phyloP scores from a whole-genome alignment of 306 rosid genomes.

The Ziziphus jujuba region DNA sequence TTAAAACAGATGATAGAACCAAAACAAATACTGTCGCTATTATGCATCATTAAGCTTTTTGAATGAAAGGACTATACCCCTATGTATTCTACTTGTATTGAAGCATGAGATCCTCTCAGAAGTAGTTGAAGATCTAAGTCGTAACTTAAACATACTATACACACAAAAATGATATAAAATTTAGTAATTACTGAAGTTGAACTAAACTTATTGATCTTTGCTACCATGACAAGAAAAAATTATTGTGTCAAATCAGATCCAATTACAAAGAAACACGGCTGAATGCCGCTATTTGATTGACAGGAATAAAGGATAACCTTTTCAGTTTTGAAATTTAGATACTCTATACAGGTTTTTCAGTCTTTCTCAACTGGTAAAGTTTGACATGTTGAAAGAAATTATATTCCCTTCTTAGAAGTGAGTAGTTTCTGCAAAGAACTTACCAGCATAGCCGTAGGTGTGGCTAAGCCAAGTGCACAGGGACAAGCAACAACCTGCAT shows the following conservation, averaged over 20 bases:
- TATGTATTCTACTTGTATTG: too few relatives aligned
- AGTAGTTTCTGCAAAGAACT: constrained; percentile 26
- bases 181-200: not conserved
- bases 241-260: not conserved
- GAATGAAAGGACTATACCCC: too few relatives aligned
- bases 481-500: constrained; percentile 97
- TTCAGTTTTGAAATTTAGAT: not conserved
- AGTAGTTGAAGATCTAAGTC: too few relatives aligned
- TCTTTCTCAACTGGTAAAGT: not conserved
- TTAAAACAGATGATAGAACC: too few relatives aligned
- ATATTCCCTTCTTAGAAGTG: not conserved
- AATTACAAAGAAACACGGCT: not conserved
- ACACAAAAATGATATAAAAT: not conserved
- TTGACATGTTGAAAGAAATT: not conserved
- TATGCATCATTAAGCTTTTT: too few relatives aligned
- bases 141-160: too few relatives aligned
- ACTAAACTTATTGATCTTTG: not conserved
- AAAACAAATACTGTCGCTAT: too few relatives aligned
- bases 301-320: not conserved
- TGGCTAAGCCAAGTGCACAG: constrained; percentile 98
- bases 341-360: not conserved
- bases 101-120: too few relatives aligned
- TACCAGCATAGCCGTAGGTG: constrained; percentile 99
- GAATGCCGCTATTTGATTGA: not conserved
- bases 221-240: not conserved